Evolutionary conservation across 345 rosid species (phyloP).

Genomic region (Lepidium africanum): DNA sequence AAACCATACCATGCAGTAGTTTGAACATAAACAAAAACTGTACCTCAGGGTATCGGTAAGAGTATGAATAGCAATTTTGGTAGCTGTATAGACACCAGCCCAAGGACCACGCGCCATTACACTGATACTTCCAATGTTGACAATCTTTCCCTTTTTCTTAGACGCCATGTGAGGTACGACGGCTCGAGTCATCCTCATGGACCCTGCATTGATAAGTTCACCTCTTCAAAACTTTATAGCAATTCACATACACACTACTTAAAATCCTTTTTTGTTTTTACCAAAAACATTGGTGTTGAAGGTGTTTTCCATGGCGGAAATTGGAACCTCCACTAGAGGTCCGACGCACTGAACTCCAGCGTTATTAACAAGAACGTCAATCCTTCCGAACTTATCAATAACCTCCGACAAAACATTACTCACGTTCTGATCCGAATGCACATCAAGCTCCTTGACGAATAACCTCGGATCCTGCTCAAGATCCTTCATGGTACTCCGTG

Average conservation of each 20-base stretch:
- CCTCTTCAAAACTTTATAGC: not conserved
- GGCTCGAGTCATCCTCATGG: constrained; percentile 78
- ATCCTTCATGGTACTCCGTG: constrained; percentile 54
- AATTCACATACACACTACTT: not conserved
- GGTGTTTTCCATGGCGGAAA: constrained; percentile 47
- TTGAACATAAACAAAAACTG: not conserved
- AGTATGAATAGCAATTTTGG: constrained; percentile 82
- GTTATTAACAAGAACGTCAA: constrained; percentile 76
- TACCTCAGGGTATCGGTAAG: constrained; percentile 78
- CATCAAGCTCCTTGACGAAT: constrained; percentile 61
- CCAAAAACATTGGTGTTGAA: constrained; percentile 75
- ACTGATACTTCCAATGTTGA: constrained; percentile 64
- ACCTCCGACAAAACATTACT: constrained; percentile 37
- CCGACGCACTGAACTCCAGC: constrained; percentile 83
- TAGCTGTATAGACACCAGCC: constrained; percentile 73
- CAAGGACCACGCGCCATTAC: constrained; percentile 60
- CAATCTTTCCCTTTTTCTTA: constrained; percentile 62
- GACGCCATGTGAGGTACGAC: constrained; percentile 82
- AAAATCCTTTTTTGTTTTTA: not conserved
- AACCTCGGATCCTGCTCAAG: constrained; percentile 60
- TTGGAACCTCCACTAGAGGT: constrained; percentile 72
- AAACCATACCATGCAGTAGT: not conserved
- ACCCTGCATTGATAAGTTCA: constrained; percentile 33
- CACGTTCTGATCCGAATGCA: constrained; percentile 57
- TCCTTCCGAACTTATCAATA: constrained; percentile 49